Base-by-base conservation (phyloP, 73 alveolate genomes). In the Urostyla sp. region DNA sequence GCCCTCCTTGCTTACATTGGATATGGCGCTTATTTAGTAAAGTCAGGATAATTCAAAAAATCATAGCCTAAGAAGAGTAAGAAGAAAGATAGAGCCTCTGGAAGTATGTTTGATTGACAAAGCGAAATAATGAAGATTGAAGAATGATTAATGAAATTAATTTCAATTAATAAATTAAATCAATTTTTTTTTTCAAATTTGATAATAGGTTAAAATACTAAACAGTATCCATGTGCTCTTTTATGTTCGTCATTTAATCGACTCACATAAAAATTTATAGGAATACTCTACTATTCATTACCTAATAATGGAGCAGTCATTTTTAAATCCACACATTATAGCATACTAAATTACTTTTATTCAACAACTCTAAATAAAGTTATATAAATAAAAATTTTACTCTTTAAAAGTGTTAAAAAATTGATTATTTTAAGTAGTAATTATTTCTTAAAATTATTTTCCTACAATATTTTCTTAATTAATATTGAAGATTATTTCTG, bases 161-260 rank as follows among this genome's bases (percentile, higher is more conserved):
- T 10, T 27, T 55, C 10, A 55, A 55, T 55, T 11, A 55, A 27
- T 27, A 55, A 10, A 11, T 11, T 13, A 55, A 20, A 55, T 55
- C 20, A 11, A 55, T 23, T 7, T 55, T 60, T 43, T 6, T 8
- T 3, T 63, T 63, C 15, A 2, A 63, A 23, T 10, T 43, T 38
- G 1, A 63, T 40, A 24, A 63, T 63, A 43, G 79, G 79, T 48
- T 63, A 23, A 3, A 63, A 16, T 3, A 63, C 60, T 16, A 63
- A 3, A 31, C 79, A 63, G 23, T 63, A 63, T 16, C 79, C 79
- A 40, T 63, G 60, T 0, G 79, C 79, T 63, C 60, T 63, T 34
- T 46, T 63, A 40, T 63, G 37, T 7, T 7, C 23, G 10, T 63
- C 10, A 40, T 63, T 63, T 1, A 63, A 60, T 21, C 60, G 37